phyloP scores from a whole-genome alignment of 139 green algal species.

The Pseudopediastrum boryanum region DNA sequence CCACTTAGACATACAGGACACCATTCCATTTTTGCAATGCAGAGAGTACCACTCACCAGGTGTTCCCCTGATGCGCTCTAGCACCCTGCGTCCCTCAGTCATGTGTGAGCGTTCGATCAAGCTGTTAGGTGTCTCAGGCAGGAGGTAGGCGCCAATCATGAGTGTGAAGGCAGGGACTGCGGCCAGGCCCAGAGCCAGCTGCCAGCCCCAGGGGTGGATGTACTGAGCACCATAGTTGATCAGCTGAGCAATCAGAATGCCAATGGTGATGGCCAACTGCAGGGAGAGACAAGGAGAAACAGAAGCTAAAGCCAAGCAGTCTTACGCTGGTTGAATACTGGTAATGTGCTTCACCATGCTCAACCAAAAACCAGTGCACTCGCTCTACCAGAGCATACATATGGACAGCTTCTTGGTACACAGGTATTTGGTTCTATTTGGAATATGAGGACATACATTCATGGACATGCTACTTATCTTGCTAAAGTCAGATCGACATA shows the following conservation, averaged over 20 bases:
- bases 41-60: conserved; percentile 6
- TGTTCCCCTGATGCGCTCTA: conserved; percentile 58
- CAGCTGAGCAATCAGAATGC: conserved; percentile 63
- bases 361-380: too few species aligned
- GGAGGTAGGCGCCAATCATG: conserved; percentile 57
- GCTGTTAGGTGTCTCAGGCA: conserved; percentile 79
- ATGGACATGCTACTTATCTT: too few species aligned
- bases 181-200: conserved; percentile 57
- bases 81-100: conserved; percentile 48
- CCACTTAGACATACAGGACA: neutral
- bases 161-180: conserved; percentile 56
- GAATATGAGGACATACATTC: too few species aligned
- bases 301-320: too few species aligned
- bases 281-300: too few species aligned
- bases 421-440: too few species aligned
- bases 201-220: conserved; percentile 58
- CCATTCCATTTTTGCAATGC: neutral
- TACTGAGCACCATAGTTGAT: conserved; percentile 68
- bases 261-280: conserved; percentile 61
- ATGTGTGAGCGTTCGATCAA: conserved; percentile 63
- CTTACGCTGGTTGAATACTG: too few species aligned
- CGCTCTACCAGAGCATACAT: too few species aligned
- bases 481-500: too few species aligned
- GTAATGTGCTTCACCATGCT: too few species aligned
- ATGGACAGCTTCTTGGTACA: too few species aligned